phyloP scores from a whole-genome alignment of 2,329 filamentous ascomycete genomes.

The Botrytis hyacinthi region DNA sequence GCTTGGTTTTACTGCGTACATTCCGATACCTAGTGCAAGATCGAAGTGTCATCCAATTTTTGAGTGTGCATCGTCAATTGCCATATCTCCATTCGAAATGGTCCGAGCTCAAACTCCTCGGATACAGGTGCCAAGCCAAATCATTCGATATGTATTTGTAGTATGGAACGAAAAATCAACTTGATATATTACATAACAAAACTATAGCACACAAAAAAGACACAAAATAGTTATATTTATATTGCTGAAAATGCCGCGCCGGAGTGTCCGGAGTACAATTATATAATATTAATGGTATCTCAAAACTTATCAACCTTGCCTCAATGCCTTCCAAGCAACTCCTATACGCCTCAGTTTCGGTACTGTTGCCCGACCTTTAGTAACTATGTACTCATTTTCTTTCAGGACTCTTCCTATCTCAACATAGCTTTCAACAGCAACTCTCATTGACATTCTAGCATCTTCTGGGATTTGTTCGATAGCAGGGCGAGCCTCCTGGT shows the following conservation, averaged over 20 bases:
- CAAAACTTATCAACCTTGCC: slow-evolving; percentile 19
- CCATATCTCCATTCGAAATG: background rate
- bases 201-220: background rate
- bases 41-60: background rate
- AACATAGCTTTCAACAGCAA: slow-evolving; percentile 74
- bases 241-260: background rate
- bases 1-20: background rate
- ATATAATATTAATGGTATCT: slow-evolving; percentile 2
- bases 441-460: slow-evolving; percentile 61
- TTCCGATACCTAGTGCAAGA: background rate
- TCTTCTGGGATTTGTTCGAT: slow-evolving; percentile 62
- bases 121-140: background rate
- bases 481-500: slow-evolving; percentile 51
- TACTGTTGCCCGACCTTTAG: slow-evolving; percentile 45
- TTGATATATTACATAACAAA: background rate
- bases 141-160: too few relatives aligned
- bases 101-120: slow-evolving; percentile 6
- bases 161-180: background rate
- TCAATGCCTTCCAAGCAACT: slow-evolving; percentile 59
- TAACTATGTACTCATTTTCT: slow-evolving; percentile 43
- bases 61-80: background rate
- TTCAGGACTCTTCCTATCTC: slow-evolving; percentile 66
- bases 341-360: slow-evolving; percentile 48
- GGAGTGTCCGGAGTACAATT: background rate
- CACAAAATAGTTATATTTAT: background rate